Evolutionary conservation across 1,284 basidiomycete genomes (phyloP), one percentile per base, ranked within the genome.

Genomic region (Trametes versicolor): DNA sequence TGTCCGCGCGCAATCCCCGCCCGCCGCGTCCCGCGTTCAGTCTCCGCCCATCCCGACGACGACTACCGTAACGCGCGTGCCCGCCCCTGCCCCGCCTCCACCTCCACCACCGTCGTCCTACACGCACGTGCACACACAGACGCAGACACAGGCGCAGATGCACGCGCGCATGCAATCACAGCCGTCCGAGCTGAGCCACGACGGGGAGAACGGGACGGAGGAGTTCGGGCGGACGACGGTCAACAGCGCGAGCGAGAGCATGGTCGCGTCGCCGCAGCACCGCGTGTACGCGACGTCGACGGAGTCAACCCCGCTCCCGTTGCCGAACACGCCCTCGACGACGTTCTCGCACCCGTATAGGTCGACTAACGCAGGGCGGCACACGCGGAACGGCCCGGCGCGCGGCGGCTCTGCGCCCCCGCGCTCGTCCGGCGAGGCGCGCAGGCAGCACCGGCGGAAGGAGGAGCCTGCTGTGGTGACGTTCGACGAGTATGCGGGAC

Each of bases 401-500:
- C 59, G 48, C 25, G 60, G 57, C 23, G 29, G 60, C 50, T 69
- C 67, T 17, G 62, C 53, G 21, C 58, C 64, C 7, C 54, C 54
- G 15, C 53, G 60, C 29, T 32, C 29, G 34, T 32, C 54, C 10
- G 50, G 21, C 17, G 49, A 68, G 23, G 29, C 47, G 32, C 58
- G 63, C 32, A 59, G 66, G 32, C 66, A 52, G 7, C 61, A 59
- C 23, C 57, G 58, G 32, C 59, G 52, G 39, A 55, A 49, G 37
- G 34, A 45, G 59, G 62, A 62, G 51, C 60, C 61, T 47, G 49
- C 67, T 4, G 67, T 60, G 34, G 59, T 64, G 63, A 60, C 68
- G 17, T 77, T 77, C n/a, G 73, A 75, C 61, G 70, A 73, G 66
- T 51, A 70, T 56, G 67, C 68, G 32, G 66, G 76, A 23, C 87